Percentiles rank a stretch among this genome's conserved stretches.
Conservation (phyloP, 176 grass and related monocot species). For the Raddia distichophylla region DNA sequence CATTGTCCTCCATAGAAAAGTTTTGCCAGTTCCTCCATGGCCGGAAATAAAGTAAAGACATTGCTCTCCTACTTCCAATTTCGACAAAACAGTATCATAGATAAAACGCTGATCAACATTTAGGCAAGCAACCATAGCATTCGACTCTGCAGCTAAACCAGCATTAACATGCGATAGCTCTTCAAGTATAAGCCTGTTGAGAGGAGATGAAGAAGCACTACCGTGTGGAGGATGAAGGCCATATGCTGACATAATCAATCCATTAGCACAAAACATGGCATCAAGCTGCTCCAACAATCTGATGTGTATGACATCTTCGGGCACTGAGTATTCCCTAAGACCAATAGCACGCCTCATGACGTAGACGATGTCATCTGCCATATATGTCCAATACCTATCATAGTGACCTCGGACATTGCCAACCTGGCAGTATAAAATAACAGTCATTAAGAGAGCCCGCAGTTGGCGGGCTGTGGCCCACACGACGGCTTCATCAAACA, state of each 20-base stretch:
- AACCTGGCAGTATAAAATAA: too few species aligned
- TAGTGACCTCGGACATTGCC: too few species aligned
- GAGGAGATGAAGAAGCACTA: too few species aligned
- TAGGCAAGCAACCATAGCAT: neutral
- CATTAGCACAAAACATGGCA: too few species aligned
- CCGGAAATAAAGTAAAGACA: neutral
- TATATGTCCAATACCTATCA: too few species aligned
- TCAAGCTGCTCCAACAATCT: too few species aligned
- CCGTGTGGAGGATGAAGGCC: too few species aligned
- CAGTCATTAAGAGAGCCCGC: neutral
- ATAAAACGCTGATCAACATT: neutral
- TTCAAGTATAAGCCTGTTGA: neutral
- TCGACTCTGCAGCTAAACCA: fast-evolving
- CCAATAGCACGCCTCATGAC: fast-evolving
- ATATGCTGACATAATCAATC: too few species aligned
- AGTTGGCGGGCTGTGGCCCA: neutral
- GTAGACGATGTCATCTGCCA: too few species aligned
- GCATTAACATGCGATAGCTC: neutral
- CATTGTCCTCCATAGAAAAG: neutral
- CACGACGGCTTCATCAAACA: too few species aligned
- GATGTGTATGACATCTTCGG: neutral
- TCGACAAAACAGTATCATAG: fast-evolving
- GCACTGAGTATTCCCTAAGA: neutral
- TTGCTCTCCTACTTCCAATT: fast-evolving
- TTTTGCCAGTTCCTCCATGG: neutral